A percentile compares a stretch with the other conserved stretches of the same genome.
phyloP scores from a whole-genome alignment of 2,329 filamentous ascomycete species.

The Arthrobotrys conoides region DNA sequence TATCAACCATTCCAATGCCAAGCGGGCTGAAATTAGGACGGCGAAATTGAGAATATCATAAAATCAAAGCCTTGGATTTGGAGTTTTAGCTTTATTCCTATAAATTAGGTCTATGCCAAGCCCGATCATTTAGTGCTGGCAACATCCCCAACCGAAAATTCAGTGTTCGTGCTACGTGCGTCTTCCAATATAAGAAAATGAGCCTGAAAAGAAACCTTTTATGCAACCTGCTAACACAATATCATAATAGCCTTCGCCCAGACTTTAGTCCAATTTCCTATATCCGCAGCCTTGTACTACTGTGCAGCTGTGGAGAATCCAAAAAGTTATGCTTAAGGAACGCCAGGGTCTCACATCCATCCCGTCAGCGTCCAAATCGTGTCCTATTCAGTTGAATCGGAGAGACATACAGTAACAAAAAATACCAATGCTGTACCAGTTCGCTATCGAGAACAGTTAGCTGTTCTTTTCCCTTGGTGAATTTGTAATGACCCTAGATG shows the following conservation, averaged over 20 bases:
- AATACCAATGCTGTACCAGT: constrained; percentile 23
- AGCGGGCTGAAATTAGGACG: constrained; percentile 20
- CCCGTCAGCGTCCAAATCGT: constrained; percentile 51
- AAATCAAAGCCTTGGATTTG: constrained; percentile 25
- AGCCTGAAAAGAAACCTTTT: constrained; percentile 18
- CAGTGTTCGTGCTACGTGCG: too few relatives aligned
- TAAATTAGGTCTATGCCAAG: too few relatives aligned
- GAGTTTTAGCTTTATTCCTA: too few relatives aligned
- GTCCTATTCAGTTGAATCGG: constrained; percentile 34
- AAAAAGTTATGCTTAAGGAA: constrained; percentile 25
- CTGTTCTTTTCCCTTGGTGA: background rate
- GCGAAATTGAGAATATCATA: constrained; percentile 1
- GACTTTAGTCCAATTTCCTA: background rate
- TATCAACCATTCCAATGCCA: background rate
- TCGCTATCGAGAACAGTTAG: constrained; percentile 5
- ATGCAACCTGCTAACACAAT: constrained; percentile 13
- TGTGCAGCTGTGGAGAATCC: constrained; percentile 19
- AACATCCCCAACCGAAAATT: constrained; percentile 7
- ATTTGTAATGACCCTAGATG: background rate
- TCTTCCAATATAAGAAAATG: background rate
- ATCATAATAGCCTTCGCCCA: background rate
- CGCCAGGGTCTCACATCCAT: constrained; percentile 42
- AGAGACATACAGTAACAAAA: constrained; percentile 20
- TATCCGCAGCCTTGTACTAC: background rate
- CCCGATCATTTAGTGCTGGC: background rate